phyloP scores from a whole-genome alignment of 805 yeast species.

The Wickerhamomyces strasburgensis region DNA sequence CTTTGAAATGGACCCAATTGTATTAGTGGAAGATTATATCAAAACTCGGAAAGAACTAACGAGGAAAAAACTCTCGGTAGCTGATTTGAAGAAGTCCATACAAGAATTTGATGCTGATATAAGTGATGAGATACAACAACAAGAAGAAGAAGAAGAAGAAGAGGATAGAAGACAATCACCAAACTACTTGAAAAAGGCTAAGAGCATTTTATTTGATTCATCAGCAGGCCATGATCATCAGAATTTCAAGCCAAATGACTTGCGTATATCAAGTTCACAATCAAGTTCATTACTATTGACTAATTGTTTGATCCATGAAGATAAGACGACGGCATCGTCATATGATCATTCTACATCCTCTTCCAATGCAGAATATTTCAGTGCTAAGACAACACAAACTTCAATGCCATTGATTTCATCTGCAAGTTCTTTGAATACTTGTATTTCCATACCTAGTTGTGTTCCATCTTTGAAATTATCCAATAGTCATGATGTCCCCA shows the following conservation, averaged over 20 bases:
- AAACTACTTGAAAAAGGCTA: conserved; percentile 14
- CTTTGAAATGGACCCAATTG: conserved; percentile 29
- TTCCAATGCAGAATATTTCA: conserved; percentile 3
- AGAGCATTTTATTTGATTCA: conserved; percentile 7
- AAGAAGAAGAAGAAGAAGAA: neutral
- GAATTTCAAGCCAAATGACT: too few relatives aligned
- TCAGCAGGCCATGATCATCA: too few relatives aligned
- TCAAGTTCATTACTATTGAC: conserved; percentile 7
- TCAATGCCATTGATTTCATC: neutral
- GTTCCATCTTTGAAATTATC: conserved; percentile 15
- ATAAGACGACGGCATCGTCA: neutral
- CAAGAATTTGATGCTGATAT: conserved; percentile 3
- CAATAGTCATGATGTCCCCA: conserved; percentile 9
- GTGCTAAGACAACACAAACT: conserved; percentile 6
- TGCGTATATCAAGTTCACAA: neutral
- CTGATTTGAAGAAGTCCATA: conserved; percentile 30
- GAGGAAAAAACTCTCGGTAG: conserved; percentile 28
- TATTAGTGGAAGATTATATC: conserved; percentile 55
- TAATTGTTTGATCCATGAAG: conserved; percentile 1
- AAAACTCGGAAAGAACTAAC: conserved; percentile 19
- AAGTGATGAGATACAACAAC: neutral
- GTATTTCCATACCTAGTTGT: conserved; percentile 7
- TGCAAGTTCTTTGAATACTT: conserved; percentile 1
- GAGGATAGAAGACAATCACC: conserved; percentile 1
- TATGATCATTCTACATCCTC: neutral